phyloP scores from a whole-genome alignment of 352 stramenopile species.

The Phytophthora capsici region DNA sequence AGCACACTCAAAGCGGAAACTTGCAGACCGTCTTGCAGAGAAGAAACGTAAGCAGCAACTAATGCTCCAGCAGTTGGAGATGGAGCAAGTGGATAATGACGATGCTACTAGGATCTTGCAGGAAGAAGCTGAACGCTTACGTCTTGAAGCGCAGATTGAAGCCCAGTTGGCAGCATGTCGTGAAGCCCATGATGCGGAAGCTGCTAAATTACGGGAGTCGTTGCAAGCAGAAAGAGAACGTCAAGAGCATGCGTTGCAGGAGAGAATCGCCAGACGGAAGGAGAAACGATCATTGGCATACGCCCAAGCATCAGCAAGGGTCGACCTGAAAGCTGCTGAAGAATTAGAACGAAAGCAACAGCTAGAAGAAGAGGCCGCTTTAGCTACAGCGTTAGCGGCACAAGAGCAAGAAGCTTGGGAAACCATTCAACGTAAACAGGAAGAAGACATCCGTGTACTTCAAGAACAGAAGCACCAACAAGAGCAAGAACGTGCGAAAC shows the following conservation, averaged over 20 bases:
- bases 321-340: conserved; percentile 29
- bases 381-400: conserved; percentile 34
- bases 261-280: conserved; percentile 63
- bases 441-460: conserved; percentile 44
- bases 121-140: conserved; percentile 29
- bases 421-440: conserved; percentile 45
- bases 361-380: conserved; percentile 30
- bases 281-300: conserved; percentile 34
- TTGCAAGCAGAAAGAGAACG: conserved; percentile 47
- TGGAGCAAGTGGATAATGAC: not conserved
- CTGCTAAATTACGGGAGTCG: conserved; percentile 34
- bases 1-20: conserved; percentile 60
- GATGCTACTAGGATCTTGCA: conserved; percentile 9
- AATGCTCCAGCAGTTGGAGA: conserved; percentile 17
- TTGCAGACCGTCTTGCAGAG: conserved; percentile 66
- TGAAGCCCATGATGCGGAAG: conserved; percentile 33
- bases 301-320: conserved; percentile 9
- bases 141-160: conserved; percentile 37
- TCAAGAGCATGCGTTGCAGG: conserved; percentile 59
- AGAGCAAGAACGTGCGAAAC: conserved; percentile 28
- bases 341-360: conserved; percentile 43
- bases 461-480: conserved; percentile 48
- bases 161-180: conserved; percentile 37
- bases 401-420: conserved; percentile 46
- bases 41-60: conserved; percentile 51